These are phyloP conservation scores for Viridothelium virens DNA, from an alignment of 495 filamentous ascomycete species.

Conservation along the genomic window DNA sequence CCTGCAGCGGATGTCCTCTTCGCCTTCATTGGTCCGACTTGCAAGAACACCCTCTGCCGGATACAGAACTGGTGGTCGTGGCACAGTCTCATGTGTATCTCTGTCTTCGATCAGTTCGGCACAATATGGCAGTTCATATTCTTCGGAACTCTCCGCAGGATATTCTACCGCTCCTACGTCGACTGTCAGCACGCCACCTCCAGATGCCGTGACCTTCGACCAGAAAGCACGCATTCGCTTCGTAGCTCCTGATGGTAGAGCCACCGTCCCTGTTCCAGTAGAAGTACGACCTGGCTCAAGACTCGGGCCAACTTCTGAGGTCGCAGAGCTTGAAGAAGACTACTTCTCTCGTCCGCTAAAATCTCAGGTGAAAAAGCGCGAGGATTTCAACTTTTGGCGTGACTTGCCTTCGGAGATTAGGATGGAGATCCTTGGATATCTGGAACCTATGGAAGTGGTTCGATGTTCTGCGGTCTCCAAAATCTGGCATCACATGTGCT, in stretches of 20 bases:
- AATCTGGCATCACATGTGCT: slow-evolving; percentile 76
- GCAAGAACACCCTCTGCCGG: slow-evolving; percentile 49
- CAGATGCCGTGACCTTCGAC: slow-evolving; percentile 25
- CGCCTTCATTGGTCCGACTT: slow-evolving; percentile 61
- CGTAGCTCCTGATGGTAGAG: slow-evolving; percentile 39
- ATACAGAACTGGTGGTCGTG: slow-evolving; percentile 59
- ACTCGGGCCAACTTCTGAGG: slow-evolving; percentile 20
- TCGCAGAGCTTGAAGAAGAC: slow-evolving; percentile 36
- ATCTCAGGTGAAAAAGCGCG: slow-evolving; percentile 36
- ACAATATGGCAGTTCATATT: slow-evolving; percentile 47
- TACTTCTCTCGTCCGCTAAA: slow-evolving; percentile 41
- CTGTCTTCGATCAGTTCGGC: slow-evolving; percentile 47
- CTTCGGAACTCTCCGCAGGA: slow-evolving; percentile 54
- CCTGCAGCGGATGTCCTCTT: slow-evolving; percentile 83
- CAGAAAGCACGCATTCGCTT: slow-evolving; percentile 45
- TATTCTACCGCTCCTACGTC: slow-evolving; percentile 61
- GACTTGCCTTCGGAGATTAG: slow-evolving; percentile 77
- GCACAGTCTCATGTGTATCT: slow-evolving; percentile 81
- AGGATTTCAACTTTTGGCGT: slow-evolving; percentile 64
- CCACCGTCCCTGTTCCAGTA: slow-evolving; percentile 54
- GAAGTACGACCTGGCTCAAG: slow-evolving; percentile 51
- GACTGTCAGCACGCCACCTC: slow-evolving; percentile 43
- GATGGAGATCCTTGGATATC: slow-evolving; percentile 64
- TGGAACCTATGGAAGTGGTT: slow-evolving; percentile 76
- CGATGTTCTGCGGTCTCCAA: slow-evolving; percentile 73